Evolutionary conservation across 495 filamentous ascomycete genomes (phyloP), one percentile per base, ranked within the genome.

Genomic region (Mytilinidion resinicola): DNA sequence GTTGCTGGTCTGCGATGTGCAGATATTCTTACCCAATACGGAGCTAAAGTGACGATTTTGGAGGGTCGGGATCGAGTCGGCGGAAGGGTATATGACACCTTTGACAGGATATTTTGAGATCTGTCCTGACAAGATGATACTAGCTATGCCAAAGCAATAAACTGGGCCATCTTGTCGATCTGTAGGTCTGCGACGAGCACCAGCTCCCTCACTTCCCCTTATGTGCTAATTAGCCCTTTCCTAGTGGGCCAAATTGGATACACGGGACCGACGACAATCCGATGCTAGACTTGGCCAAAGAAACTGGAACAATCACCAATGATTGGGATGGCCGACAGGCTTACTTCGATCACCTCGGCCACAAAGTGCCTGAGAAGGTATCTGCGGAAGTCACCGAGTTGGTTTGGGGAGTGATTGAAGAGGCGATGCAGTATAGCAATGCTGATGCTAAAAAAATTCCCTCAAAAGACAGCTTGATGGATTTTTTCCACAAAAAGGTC

Each of bases 241-340:
- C 39, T 63, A 87, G 89, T 19, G 92, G 92, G 6, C 85, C 92
- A 7, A 97, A 96, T 67, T 96, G 92, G 92, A 95, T 96, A 25
- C 92, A 97, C 70, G 93, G 93, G 37, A 86, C 87, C 0, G 79
- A 84, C 1, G 73, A 87, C 49, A 98, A 96, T 67, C 91, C 93
- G 5, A 91, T 98, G 42, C 70, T 87, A 53, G 80, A 86, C 36
- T 77, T 98, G 34, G 90, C 89, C 12, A 78, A 81, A 60, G 72
- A 83, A 64, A 90, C 87, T 0, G 71, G 78, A 3, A 90, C 88
- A 0, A 59, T 70, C 0, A 73, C 82, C 12, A 78, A 84, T 56
- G 76, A 75, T 52, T 83, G 78, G 76, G 82, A 84, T 33, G 81
- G 78, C 9, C 68, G 70, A 9, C 76, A 81, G 36, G 73, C 78